These are phyloP conservation scores for Emergomyces orientalis DNA, from an alignment of 2,329 filamentous ascomycete genomes.

Conservation along the genomic window DNA sequence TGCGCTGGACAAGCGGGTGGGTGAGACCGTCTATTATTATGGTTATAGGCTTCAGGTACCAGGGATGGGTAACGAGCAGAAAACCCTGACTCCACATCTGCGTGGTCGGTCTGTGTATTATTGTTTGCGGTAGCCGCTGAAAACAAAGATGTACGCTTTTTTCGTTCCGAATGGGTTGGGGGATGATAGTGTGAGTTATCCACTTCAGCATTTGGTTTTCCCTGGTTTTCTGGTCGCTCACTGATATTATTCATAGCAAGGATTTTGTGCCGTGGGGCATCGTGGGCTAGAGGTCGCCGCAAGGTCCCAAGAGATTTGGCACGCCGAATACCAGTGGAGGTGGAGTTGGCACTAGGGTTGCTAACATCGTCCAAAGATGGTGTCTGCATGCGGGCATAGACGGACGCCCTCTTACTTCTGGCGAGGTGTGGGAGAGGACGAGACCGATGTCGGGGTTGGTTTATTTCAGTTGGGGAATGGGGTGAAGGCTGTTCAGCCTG, in stretches of 20 bases:
- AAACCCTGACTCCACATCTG: constrained; percentile 25
- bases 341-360: neutral
- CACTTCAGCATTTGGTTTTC: neutral
- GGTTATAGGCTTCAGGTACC: constrained; percentile 15
- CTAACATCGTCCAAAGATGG: neutral
- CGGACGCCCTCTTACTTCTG: neutral
- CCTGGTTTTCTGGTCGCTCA: neutral
- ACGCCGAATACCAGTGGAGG: constrained; percentile 8
- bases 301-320: constrained; percentile 9
- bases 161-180: neutral
- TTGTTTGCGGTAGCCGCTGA: neutral
- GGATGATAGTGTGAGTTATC: neutral
- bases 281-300: neutral
- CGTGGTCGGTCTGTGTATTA: constrained; percentile 24
- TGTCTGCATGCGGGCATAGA: neutral
- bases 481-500: neutral
- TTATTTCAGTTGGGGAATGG: neutral
- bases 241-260: neutral
- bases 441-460: neutral
- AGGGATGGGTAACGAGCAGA: constrained; percentile 30
- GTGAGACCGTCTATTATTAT: constrained; percentile 1
- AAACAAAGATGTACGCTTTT: neutral
- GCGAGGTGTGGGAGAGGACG: neutral
- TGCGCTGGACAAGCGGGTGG: neutral
- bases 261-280: neutral